Evolutionary conservation across 176 grass and related monocot species (phyloP), one percentile per base, ranked within the genome.

Genomic region (Lolium rigidum): DNA sequence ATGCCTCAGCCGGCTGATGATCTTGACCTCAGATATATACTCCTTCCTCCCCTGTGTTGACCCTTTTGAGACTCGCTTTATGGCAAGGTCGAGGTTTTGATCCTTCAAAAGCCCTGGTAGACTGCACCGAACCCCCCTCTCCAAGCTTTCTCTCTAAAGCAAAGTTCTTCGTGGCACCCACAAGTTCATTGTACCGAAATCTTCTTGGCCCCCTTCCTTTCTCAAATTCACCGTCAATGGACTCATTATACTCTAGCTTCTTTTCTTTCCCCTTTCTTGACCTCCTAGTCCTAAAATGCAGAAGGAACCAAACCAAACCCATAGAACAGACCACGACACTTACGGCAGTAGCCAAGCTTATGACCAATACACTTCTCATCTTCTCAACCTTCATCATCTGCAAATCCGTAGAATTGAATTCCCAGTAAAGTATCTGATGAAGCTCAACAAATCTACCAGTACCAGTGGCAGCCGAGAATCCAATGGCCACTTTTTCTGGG

Each of bases 21-120:
- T 92, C 88, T 86, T 92, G 39, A 95, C 93, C 83, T 95, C 93
- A 37, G 93, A 92, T 80, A 92, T 60, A 37, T 92, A 95, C 90
- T 95, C 93, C 86, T 95, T 92, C 70, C 81, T 88, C 12, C 93
- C 90, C 70, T 95, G 93, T 15, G 77, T 86, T 1, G 85, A 90
- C 60, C 88, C 86, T 66, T 88, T 95, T 24, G 93, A 72, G 22
- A 95, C 80, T 83, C 86, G 86, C 62, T 95, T 95, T 75, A 95
- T 92, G 56, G 93, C 88, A 39, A 95, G 74, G 2, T 90, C 78
- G 22, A 88, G 75, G 24, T 94, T 83, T 60, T 74, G 68, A 47
- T 81, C 80, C 68, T 76, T 86, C 58, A 92, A 48, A 73, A 81
- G n/a, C 93, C 93, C 77, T 63, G 51, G 65, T 95, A 95, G 35